Conservation (phyloP, 768 basidiomycete species). For the Hygrophoropsis aurantiaca region DNA sequence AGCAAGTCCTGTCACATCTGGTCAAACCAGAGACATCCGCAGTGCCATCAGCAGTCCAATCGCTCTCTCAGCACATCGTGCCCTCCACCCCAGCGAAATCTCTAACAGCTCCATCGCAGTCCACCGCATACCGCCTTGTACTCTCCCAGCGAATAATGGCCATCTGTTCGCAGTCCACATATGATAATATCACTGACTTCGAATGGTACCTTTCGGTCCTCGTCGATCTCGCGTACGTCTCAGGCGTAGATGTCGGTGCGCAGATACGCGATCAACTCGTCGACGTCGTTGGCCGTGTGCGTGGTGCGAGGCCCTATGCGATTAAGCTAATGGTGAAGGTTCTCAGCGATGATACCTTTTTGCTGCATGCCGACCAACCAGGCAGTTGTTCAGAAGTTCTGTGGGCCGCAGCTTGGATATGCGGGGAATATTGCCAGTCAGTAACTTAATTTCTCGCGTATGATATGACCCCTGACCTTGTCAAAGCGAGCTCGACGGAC, state of each 20-base stretch:
- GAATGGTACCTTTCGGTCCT: constrained; percentile 98
- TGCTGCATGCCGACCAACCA: constrained; percentile 64
- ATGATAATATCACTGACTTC: constrained; percentile 87
- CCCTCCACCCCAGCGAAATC: constrained; percentile 37
- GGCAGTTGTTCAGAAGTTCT: constrained; percentile 82
- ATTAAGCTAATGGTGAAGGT: constrained; percentile 83
- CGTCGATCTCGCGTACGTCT: constrained; percentile 87
- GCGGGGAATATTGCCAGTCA: constrained; percentile 91
- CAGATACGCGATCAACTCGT: constrained; percentile 83
- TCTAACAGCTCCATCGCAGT: constrained; percentile 57
- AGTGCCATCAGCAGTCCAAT: constrained; percentile 56
- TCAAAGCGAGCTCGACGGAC: constrained; percentile 72
- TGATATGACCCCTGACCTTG: too few relatives aligned
- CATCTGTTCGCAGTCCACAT: constrained; percentile 83
- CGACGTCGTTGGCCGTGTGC: constrained; percentile 83
- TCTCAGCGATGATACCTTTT: constrained; percentile 73
- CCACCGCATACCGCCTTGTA: constrained; percentile 82
- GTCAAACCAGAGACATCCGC: constrained; percentile 55
- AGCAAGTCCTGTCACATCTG: constrained; percentile 86
- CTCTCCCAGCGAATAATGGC: constrained; percentile 80
- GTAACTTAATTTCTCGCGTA: too few relatives aligned
- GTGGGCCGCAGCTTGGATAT: constrained; percentile 96
- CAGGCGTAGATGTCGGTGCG: constrained; percentile 72
- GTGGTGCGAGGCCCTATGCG: constrained; percentile 71
- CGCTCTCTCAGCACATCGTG: constrained; percentile 52